Conservation (phyloP, 768 basidiomycete genomes). For the Phanerochaete sordida region DNA sequence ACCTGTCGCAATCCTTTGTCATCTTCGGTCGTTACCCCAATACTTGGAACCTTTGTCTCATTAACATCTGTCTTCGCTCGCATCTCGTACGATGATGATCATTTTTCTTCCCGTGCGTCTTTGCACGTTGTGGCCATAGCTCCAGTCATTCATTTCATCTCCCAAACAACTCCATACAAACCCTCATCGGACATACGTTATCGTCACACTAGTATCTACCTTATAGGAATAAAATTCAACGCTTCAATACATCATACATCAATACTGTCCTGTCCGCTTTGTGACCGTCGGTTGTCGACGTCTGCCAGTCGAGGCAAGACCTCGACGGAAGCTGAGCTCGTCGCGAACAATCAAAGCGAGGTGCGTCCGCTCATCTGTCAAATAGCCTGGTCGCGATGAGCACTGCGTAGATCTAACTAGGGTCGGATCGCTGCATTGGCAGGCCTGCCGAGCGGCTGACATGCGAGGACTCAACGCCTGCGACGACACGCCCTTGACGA, state of each 20-base stretch:
- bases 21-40: background rate
- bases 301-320: no score
- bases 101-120: background rate
- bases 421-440: background rate
- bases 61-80: background rate
- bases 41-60: background rate
- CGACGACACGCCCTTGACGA: no score
- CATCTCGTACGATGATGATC: no score
- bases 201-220: conserved; percentile 2
- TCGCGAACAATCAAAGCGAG: no score
- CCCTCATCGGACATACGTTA: background rate
- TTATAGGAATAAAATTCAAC: background rate
- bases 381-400: background rate
- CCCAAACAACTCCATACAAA: background rate
- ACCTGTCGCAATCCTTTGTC: background rate
- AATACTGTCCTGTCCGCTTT: no score
- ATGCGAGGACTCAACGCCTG: no score
- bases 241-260: background rate
- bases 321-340: no score
- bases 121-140: background rate
- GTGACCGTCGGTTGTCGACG: background rate
- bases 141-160: background rate
- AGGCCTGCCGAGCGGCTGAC: background rate
- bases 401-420: no score
- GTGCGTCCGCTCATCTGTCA: background rate